Base-by-base conservation (phyloP, 1,139 yeast species). In the Yamadazyma triangularis region DNA sequence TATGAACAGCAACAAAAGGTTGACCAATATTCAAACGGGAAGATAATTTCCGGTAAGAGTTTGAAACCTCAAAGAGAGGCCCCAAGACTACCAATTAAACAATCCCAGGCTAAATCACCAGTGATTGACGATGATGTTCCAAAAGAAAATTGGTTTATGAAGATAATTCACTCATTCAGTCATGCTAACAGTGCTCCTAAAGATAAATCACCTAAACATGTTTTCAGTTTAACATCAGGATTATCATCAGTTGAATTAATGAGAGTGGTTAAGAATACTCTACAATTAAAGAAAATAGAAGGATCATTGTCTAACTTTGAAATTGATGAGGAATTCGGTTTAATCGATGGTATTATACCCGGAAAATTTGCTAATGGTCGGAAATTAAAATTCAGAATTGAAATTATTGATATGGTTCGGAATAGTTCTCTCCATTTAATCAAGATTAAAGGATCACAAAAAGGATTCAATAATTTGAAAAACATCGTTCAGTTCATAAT, bases 371-470 rank as follows among this genome's bases (percentile, higher is more conserved):
- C 76, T 2, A 53, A 61, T 32, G 76, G 77, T 5, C 56, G 72
- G 32, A 71, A 70, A 38, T 54, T 74, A 41, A 64, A 58, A 40
- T 74, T 74, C 45, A 63, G 60, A 42, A 69, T 74, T 26, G 68
- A 58, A 34, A 60, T 72, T 14, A 56, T 67, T 28, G 69, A 60
- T 34, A 52, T 62, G 38, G 56, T 58, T 25, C 54, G 55, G 31
- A 42, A 64, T 8, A 73, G 84, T 27, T 67, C 71, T 24, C 59
- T 80, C 31, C 71, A 70, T 36, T 66, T 81, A 40, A 66, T 65
- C 27, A 77, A 76, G 52, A 58, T 70, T 24, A 76, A 73, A 42
- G 91, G 91, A n/a, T 75, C 83, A n/a, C 61, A 67, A n/a, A 77
- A 73, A 52, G 76, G 83, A 13, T 78, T 81, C 52, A 64, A 56